A percentile compares a stretch with the other conserved stretches of the same genome.
Evolutionary conservation across 768 basidiomycete species (phyloP).

Genomic region (Russula foetens): DNA sequence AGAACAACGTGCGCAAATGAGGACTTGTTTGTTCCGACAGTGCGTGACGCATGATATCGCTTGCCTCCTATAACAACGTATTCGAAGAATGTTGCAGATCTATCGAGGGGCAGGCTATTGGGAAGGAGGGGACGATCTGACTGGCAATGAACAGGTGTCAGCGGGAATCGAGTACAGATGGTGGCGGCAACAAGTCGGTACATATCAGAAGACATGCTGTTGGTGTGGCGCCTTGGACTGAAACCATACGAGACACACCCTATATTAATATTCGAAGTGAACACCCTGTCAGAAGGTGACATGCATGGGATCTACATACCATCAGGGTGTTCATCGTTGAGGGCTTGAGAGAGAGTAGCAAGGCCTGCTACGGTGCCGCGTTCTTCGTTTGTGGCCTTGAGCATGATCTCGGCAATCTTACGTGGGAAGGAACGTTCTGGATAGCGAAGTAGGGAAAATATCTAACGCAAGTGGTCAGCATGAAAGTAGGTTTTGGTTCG

Average conservation of each 20-base stretch:
- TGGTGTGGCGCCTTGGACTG: neutral
- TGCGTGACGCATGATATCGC: too few species aligned
- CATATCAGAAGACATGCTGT: neutral
- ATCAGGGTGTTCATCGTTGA: neutral
- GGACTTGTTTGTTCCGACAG: neutral
- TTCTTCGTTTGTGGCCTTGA: neutral
- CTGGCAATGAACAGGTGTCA: neutral
- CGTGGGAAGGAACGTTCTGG: neutral
- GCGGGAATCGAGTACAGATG: neutral
- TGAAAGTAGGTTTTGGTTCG: too few species aligned
- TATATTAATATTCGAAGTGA: too few species aligned
- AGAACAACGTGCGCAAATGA: neutral
- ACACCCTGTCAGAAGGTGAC: too few species aligned
- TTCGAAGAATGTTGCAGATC: neutral
- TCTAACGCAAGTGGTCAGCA: neutral
- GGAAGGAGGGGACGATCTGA: neutral
- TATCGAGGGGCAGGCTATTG: neutral
- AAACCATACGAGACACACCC: neutral
- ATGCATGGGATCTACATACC: neutral
- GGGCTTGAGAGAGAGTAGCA: too few species aligned
- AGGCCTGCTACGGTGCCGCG: neutral
- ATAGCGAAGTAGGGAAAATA: neutral
- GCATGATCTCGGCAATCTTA: neutral
- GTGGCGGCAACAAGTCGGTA: neutral
- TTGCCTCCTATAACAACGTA: neutral